Evolutionary conservation across 352 stramenopile species (phyloP).

Genomic region (Pythium periplocum): DNA sequence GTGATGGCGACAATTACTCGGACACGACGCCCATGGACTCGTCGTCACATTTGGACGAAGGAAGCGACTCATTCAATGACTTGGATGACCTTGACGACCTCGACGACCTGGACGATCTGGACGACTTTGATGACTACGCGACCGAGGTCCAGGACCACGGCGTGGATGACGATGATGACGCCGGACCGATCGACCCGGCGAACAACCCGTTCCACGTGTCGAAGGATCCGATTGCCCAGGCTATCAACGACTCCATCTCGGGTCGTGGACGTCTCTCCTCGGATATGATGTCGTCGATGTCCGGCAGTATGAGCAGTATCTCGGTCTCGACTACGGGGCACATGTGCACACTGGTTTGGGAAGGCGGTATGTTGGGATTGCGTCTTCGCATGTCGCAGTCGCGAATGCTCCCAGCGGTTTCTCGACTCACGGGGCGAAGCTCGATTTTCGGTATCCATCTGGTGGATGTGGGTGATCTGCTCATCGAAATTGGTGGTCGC

Average conservation of each 20-base stretch:
- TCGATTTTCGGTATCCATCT: slow-evolving; percentile 83
- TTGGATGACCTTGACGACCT: slow-evolving; percentile 33
- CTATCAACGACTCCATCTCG: slow-evolving; percentile 41
- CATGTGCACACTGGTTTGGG: slow-evolving; percentile 78
- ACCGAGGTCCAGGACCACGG: slow-evolving; percentile 3
- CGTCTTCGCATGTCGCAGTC: slow-evolving; percentile 79
- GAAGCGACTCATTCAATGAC: slow-evolving; percentile 60
- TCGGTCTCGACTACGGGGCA: slow-evolving; percentile 55
- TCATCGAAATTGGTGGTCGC: slow-evolving; percentile 67
- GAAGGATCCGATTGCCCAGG: slow-evolving; percentile 53
- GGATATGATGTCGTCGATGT: slow-evolving; percentile 67
- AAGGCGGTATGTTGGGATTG: slow-evolving; percentile 71
- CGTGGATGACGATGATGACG: slow-evolving; percentile 14
- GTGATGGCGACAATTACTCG: slow-evolving; percentile 35
- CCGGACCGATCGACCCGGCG: neutral
- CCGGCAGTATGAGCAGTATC: slow-evolving; percentile 52
- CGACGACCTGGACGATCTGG: slow-evolving; percentile 36
- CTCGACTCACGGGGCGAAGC: slow-evolving; percentile 82
- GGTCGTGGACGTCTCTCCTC: slow-evolving; percentile 62
- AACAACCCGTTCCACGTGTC: slow-evolving; percentile 20
- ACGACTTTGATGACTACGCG: slow-evolving; percentile 23
- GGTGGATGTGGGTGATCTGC: slow-evolving; percentile 76
- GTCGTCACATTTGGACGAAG: slow-evolving; percentile 24
- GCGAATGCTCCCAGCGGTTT: slow-evolving; percentile 71
- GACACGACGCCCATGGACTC: slow-evolving; percentile 21